These are phyloP conservation scores for Millerago galiae DNA, from an alignment of 805 yeast genomes.

Conservation along the genomic window DNA sequence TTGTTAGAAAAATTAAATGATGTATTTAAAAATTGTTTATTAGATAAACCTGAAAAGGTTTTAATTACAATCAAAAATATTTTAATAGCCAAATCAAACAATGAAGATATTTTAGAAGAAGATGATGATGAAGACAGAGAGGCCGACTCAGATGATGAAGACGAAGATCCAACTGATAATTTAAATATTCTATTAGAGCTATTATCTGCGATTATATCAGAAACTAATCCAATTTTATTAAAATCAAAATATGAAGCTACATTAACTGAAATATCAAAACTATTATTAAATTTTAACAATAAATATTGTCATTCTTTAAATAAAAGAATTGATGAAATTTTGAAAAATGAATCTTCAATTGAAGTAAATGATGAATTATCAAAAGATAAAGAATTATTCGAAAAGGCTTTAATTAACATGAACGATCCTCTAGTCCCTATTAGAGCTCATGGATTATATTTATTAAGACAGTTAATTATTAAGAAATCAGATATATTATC, in stretches of 20 bases:
- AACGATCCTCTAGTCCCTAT: conserved; percentile 80
- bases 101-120: conserved; percentile 6
- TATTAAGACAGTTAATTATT: conserved; percentile 50
- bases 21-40: conserved; percentile 44
- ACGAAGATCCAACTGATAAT: conserved; percentile 17
- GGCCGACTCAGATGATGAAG: conserved; percentile 35
- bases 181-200: conserved; percentile 31
- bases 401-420: conserved; percentile 58
- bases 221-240: conserved; percentile 19
- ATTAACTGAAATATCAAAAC: conserved; percentile 25
- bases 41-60: conserved; percentile 45
- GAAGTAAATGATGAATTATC: conserved; percentile 4
- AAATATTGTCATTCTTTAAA: conserved; percentile 14
- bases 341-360: conserved; percentile 8
- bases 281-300: conserved; percentile 21
- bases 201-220: conserved; percentile 31
- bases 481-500: conserved; percentile 44
- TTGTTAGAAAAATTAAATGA: conserved; percentile 57
- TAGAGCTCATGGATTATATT: conserved; percentile 75
- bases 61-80: conserved; percentile 42
- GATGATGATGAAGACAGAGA: conserved; percentile 18
- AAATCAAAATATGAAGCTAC: conserved; percentile 14
- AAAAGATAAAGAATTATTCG: conserved; percentile 35
- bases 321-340: conserved; percentile 13
- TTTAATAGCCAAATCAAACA: conserved; percentile 19